Evolutionary conservation across 805 yeast genomes (phyloP), one percentile per base, ranked within the genome.

Genomic region (Monosporozyma siamensis): DNA sequence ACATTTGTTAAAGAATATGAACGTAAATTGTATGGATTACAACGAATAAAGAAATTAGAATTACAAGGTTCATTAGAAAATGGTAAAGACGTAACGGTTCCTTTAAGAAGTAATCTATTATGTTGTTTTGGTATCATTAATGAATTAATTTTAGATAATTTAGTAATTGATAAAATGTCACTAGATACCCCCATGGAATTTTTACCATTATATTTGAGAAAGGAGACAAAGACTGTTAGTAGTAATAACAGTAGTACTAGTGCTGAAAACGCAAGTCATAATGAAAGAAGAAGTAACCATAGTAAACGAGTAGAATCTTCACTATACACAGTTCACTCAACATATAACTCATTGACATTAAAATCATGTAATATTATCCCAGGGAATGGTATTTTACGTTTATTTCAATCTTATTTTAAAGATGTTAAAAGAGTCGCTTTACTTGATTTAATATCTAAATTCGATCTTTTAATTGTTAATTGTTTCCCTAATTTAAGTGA

Each of bases 381-480:
- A 4, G 63, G 63, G 2, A 64, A 61, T 49, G 69, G 69, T 2
- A 62, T 66, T n/a, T 46, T 61, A 39, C 56, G 59, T 35, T 38
- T 52, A 10, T 47, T 68, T 23, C 56, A 66, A 22, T 61, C 57
- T 1, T 63, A 75, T 37, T 76, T 77, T 48, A 57, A 58, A 37
- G 55, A 64, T 24, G 72, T 74, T 1, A 50, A 53, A 7, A 46
- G 51, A 6, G 54, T 78, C 14, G 57, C 62, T 36, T 55, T 78
- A 26, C 44, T 59, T 9, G 58, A 66, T 23, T 54, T 76, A 14
- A 58, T 58, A 24, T 65, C 72, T 24, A 68, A 68, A 24, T 65
- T 58, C 26, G 80, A 75, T 48, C 60, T 78, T 29, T 64, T 78
- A 4, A 47, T 75, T 24, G 70, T 73, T 38, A 76, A 72, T 50